Conservation (phyloP, 305 asterid genomes). For the Fraxinus xanthoxyloides region DNA sequence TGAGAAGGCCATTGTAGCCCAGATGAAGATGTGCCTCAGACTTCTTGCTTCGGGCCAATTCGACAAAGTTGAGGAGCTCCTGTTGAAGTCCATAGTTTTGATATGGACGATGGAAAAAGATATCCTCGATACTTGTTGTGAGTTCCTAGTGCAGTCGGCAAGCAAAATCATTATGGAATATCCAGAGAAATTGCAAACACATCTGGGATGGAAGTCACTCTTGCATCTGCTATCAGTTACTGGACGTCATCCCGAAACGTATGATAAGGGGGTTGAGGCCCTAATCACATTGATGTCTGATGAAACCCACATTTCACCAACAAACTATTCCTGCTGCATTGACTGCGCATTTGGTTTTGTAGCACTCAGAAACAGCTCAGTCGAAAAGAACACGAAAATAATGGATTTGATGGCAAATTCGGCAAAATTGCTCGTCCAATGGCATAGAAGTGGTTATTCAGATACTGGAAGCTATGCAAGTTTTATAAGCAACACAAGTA, state of each 20-base stretch:
- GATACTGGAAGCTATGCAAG: constrained; percentile 65
- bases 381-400: constrained; percentile 63
- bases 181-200: constrained; percentile 60
- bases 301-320: constrained; percentile 43
- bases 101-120: constrained; percentile 81
- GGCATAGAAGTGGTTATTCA: constrained; percentile 66
- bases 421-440: constrained; percentile 62
- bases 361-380: constrained; percentile 71
- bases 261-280: constrained; percentile 69
- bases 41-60: constrained; percentile 49
- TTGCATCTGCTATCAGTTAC: constrained; percentile 75
- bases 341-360: constrained; percentile 88
- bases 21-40: constrained; percentile 65
- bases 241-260: constrained; percentile 85
- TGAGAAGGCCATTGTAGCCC: constrained; percentile 68
- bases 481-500: constrained; percentile 40
- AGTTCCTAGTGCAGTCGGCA: constrained; percentile 53
- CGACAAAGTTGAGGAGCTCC: constrained; percentile 61
- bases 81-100: constrained; percentile 72
- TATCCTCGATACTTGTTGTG: constrained; percentile 69
- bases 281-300: constrained; percentile 60
- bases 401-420: constrained; percentile 75
- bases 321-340: constrained; percentile 64
- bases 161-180: constrained; percentile 60
- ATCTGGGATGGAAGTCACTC: constrained; percentile 73